Percentiles rank a stretch among this genome's conserved stretches.
Evolutionary conservation across 768 basidiomycete species (phyloP).

Genomic region (Cantharellus anzutake): DNA sequence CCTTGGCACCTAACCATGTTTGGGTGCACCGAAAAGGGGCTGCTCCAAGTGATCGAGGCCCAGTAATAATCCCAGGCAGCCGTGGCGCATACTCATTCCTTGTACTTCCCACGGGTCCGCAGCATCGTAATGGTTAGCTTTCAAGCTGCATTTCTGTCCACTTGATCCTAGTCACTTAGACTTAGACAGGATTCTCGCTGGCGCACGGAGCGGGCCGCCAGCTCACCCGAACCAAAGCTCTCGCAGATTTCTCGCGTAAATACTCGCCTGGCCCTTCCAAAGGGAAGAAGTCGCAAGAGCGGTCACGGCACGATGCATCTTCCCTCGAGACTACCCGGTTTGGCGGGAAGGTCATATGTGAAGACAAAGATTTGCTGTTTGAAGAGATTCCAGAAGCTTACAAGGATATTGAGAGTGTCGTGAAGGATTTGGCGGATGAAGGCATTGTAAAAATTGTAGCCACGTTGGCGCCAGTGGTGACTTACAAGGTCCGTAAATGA

Average conservation of each 20-base stretch:
- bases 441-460: conserved; percentile 17
- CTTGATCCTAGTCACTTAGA: not conserved
- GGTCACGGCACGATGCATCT: not conserved
- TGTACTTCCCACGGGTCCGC: conserved; percentile 19
- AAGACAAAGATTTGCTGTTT: conserved; percentile 19
- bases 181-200: conserved; percentile 17
- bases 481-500: conserved; percentile 18
- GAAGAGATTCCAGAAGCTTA: conserved; percentile 25
- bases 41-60: conserved; percentile 8
- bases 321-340: conserved; percentile 17
- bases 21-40: conserved; percentile 25
- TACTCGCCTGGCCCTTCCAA: conserved; percentile 1
- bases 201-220: conserved; percentile 24
- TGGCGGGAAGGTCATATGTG: conserved; percentile 21
- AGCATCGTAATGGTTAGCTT: conserved; percentile 18
- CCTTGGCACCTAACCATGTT: conserved; percentile 8
- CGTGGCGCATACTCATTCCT: conserved; percentile 22
- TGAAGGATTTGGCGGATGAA: conserved; percentile 19
- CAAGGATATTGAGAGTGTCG: conserved; percentile 20
- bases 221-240: conserved; percentile 18
- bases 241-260: conserved; percentile 14
- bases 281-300: conserved; percentile 10
- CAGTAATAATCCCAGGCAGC: conserved; percentile 23
- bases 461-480: conserved; percentile 20
- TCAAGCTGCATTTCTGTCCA: not conserved